A percentile compares a stretch with the other conserved stretches of the same genome.
phyloP scores from a whole-genome alignment of 768 basidiomycete genomes.

The Austroboletus festivus region DNA sequence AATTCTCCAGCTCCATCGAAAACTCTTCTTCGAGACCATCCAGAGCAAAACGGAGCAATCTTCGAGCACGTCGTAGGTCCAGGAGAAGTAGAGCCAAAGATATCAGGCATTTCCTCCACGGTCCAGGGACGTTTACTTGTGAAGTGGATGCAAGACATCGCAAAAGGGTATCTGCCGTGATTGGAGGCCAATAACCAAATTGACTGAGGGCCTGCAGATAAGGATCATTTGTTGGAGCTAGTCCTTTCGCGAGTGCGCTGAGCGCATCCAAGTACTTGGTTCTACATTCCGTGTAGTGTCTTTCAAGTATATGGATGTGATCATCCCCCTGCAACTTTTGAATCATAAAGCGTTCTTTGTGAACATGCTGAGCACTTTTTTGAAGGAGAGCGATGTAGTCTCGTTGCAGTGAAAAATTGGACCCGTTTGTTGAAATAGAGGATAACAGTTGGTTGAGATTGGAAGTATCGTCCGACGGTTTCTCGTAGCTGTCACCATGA shows the following conservation, averaged over 20 bases:
- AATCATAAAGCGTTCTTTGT: not conserved
- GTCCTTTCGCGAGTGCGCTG: not conserved
- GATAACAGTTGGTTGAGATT: not conserved
- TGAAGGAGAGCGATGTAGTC: constrained; percentile 12
- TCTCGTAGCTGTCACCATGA: not conserved
- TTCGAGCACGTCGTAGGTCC: constrained; percentile 9
- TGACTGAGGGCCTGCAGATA: constrained; percentile 5
- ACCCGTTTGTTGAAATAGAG: not conserved
- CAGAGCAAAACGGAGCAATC: constrained; percentile 16
- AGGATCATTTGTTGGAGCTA: constrained; percentile 9
- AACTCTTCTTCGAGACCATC: constrained; percentile 28
- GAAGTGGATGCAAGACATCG: constrained; percentile 15
- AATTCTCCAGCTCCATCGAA: constrained; percentile 20
- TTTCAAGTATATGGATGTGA: not conserved
- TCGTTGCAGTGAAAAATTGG: not conserved
- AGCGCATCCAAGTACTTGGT: not conserved
- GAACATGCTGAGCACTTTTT: not conserved
- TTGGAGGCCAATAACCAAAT: constrained; percentile 34
- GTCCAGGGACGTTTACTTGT: not conserved
- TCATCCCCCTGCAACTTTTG: no score
- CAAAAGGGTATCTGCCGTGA: constrained; percentile 25
- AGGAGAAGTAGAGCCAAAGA: constrained; percentile 27
- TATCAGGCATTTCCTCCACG: constrained; percentile 31
- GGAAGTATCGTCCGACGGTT: not conserved
- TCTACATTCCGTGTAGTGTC: constrained; percentile 1